Base-by-base conservation (phyloP, 2,329 filamentous ascomycete genomes). In the Ceratocystis cubensis region DNA sequence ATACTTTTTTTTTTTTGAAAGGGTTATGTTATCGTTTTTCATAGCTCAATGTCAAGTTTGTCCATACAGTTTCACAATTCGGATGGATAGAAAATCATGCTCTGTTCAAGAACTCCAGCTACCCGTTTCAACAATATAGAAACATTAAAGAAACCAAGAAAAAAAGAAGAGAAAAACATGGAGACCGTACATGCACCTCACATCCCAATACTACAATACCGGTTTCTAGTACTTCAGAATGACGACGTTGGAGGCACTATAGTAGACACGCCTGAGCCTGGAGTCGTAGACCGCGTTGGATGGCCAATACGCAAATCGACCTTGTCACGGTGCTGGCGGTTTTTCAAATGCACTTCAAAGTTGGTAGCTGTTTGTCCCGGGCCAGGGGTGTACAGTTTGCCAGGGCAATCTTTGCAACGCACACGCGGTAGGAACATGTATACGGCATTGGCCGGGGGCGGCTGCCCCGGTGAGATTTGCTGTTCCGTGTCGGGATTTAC, bases 261-360 rank as follows among this genome's bases (percentile, higher is more conserved):
- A 53, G 13, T 30, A 8, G 28, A 15, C 45, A 22, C 13, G 33
- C 22, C 37, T 2, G 53, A 41, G 15, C 28, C 59, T n/a, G 48
- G 65, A 17, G 33, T 59, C 28, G 33, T 59, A 10, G 69, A 68
- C 37, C 68, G 65, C 50, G 71, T 71, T 48, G 71, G 67, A 41
- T 69, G 70, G 41, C 71, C 71, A 48, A 74, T 69, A 30, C 77
- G 72, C 64, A 70, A 68, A 46, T 73, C 73, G 8, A 92, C 89
- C 71, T 83, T 83, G 70, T 89, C 85, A 71, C 87, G 83, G 75
- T 99, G 94, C 64, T 82, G 80, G 56, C 88, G 84, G 75, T 96
- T 96, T 75, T 87, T 89, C 62, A 97, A 79, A 77, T 99, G 94
- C 1, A 95, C 85, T 76, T 96, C 90, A 70, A 99, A 99, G 73